Conservation (phyloP, 2,329 filamentous ascomycete genomes). For the Fusarium vanettenii region DNA sequence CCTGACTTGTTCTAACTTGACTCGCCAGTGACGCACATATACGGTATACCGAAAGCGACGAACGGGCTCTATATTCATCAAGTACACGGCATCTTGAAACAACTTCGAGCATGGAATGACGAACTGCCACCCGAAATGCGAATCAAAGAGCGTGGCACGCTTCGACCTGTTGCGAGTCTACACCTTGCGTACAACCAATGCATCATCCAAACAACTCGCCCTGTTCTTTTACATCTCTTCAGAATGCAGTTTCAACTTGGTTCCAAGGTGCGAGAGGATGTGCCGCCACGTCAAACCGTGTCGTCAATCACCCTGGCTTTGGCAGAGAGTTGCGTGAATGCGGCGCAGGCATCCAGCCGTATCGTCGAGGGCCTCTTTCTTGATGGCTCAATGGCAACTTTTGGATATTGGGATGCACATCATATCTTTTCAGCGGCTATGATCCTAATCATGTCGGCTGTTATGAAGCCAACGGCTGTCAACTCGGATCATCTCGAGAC, state of each 20-base stretch:
- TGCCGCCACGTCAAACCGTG: conserved; percentile 29
- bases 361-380: conserved; percentile 43
- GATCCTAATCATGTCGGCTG: conserved; percentile 47
- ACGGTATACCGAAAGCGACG: conserved; percentile 44
- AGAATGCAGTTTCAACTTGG: conserved; percentile 45
- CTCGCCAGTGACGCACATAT: conserved; percentile 42
- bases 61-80: conserved; percentile 45
- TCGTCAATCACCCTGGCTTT: conserved; percentile 47
- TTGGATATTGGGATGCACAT: conserved; percentile 49
- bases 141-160: conserved; percentile 41
- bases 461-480: conserved; percentile 43
- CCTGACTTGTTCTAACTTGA: rapidly evolving
- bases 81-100: conserved; percentile 44
- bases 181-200: conserved; percentile 50
- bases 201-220: conserved; percentile 49
- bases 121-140: conserved; percentile 39
- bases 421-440: conserved; percentile 48
- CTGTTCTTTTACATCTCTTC: conserved; percentile 46
- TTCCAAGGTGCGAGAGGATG: conserved; percentile 5
- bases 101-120: conserved; percentile 45
- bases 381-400: conserved; percentile 40
- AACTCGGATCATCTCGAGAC: conserved; percentile 46
- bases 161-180: conserved; percentile 40
- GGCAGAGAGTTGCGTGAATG: conserved; percentile 49
- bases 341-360: conserved; percentile 43